Evolutionary conservation across 148 eudicot genomes (phyloP), one percentile per base, ranked within the genome.

Genomic region (Euryodendron excelsum): DNA sequence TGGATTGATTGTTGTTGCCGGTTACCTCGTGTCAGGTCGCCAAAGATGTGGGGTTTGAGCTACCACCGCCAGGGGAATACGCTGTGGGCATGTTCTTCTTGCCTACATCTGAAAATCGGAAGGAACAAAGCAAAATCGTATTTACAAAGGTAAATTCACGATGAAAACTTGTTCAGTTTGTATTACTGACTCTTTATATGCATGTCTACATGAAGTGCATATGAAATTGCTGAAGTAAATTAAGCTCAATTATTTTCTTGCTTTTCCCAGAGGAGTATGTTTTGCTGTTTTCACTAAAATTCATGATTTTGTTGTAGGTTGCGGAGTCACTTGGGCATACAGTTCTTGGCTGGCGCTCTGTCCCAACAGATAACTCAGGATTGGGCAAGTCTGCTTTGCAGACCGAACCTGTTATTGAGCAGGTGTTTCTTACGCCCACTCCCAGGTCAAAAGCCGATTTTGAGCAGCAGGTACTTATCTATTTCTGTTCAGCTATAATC

Each of bases 81-180:
- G 99, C 99, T 12, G 96, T 96, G 58, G 99, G 99, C 78, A 96
- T 96, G 98, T 96, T 96, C 79, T 96, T 92, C 91, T 84, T 96
- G 95, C 98, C 99, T 36, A 93, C 91, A n/a, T 91, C 92, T 2
- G 89, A 79, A 59, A 82, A 79, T 75, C 72, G 99, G 80, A 90
- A 98, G 90, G 96, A 89, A 50, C 94, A 93, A 79, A 93, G 99
- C 94, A 96, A 92, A 74, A 86, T 82, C 81, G 96, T 93, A 62
- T 93, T 96, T 78, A 90, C 95, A 45, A 96, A 93, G 99, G 99
- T 96, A 79, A 44, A 63, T 33, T 60, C 59, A 69, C 25, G 33
- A 69, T 44, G 30, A 17, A 23, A 56, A 74, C 10, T 44, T 74
- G 17, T 37, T 66, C 55, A 18, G 50, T 23, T 41, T 27, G 14